A percentile compares a stretch with the other conserved stretches of the same genome.
These are phyloP conservation scores for Artemisia annua DNA, from an alignment of 129 eudicot genomes.

Conservation along the genomic window DNA sequence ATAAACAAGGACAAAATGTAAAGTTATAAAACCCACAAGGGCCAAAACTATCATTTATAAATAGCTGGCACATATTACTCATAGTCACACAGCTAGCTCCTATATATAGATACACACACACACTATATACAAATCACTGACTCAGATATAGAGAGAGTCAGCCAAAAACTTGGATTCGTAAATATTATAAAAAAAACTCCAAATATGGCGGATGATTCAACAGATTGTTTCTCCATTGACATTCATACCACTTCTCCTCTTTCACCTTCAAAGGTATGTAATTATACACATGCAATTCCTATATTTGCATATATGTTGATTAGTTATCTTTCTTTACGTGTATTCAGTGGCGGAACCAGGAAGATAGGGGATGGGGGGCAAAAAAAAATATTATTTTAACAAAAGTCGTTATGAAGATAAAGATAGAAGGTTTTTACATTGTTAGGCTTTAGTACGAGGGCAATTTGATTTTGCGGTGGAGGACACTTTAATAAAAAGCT, in stretches of 20 bases:
- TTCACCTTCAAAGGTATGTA: constrained; percentile 53
- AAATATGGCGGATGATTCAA: constrained; percentile 85
- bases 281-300: background rate
- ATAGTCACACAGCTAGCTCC: constrained; percentile 9
- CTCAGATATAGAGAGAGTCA: constrained; percentile 25
- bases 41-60: background rate
- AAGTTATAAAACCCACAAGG: constrained; percentile 12
- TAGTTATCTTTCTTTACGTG: constrained; percentile 2
- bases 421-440: too few relatives aligned
- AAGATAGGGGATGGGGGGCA: background rate
- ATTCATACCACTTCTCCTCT: constrained; percentile 52
- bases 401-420: too few relatives aligned
- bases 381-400: too few relatives aligned
- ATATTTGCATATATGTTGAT: background rate
- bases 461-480: too few relatives aligned
- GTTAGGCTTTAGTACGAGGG: too few relatives aligned
- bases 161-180: constrained; percentile 50
- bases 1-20: background rate
- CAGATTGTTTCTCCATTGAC: constrained; percentile 79
- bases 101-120: constrained; percentile 26
- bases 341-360: background rate
- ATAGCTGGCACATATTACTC: constrained; percentile 19
- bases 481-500: too few relatives aligned
- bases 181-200: constrained; percentile 28
- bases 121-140: constrained; percentile 16